Conservation (phyloP, 1,284 basidiomycete genomes). For the Cryptococcus hybrid region DNA sequence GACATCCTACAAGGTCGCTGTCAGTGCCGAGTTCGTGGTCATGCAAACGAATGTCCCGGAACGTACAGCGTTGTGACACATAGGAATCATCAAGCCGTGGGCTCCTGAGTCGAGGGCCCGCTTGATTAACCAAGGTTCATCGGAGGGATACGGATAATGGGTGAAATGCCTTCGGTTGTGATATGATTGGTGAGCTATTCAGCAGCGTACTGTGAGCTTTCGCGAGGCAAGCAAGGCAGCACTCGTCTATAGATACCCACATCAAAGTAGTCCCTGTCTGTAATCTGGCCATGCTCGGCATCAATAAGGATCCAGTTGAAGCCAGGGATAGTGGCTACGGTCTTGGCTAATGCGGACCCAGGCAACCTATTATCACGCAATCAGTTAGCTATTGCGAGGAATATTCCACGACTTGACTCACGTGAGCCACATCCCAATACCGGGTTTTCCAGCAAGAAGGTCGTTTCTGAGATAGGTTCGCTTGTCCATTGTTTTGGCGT, state of each 20-base stretch:
- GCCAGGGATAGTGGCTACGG: conserved; percentile 30
- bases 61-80: conserved; percentile 30
- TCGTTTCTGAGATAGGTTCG: conserved; percentile 50
- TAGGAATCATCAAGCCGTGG: conserved; percentile 37
- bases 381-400: background rate
- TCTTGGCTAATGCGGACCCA: conserved; percentile 25
- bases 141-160: conserved; percentile 44
- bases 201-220: too few relatives aligned
- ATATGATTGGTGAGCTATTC: conserved; percentile 25
- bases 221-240: too few relatives aligned
- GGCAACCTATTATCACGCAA: conserved; percentile 18
- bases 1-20: conserved; percentile 13
- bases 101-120: conserved; percentile 47
- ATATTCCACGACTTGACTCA: conserved; percentile 7
- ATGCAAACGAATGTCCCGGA: too few relatives aligned
- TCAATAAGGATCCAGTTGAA: conserved; percentile 39
- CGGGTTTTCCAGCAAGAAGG: conserved; percentile 57
- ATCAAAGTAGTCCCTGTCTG: conserved; percentile 31
- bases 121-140: conserved; percentile 44
- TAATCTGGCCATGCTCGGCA: conserved; percentile 34
- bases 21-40: too few relatives aligned
- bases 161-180: conserved; percentile 31
- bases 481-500: conserved; percentile 6
- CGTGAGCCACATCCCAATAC: conserved; percentile 70
- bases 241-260: conserved; percentile 9